Base-by-base conservation (phyloP, 2,329 filamentous ascomycete species). In the Xylaria sp. region DNA sequence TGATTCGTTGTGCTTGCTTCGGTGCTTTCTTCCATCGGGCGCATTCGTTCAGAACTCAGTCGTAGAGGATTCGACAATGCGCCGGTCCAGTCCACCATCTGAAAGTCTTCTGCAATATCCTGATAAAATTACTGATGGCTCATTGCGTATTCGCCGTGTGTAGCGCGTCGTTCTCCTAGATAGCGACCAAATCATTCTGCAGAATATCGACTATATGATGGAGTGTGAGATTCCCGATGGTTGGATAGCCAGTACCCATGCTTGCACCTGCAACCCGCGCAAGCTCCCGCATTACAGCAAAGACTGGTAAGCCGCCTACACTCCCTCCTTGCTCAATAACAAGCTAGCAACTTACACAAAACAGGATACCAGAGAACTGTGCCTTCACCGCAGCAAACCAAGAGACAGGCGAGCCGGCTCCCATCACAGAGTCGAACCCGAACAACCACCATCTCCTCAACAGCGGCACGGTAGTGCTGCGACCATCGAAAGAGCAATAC, bases 361-460 rank as follows among this genome's bases (percentile, higher is more conserved):
- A 65, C 56, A 75, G 73, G 76, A 66, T 78, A 20, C 76, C 76
- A 1, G 73, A 72, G 41, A 78, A 77, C 65, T 78, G 76, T 70
- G 74, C 72, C 68, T 77, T 75, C 72, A 78, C 75, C 23, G 75
- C 75, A 7, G 75, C 76, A 32, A 68, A 78, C 70, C 74, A 76
- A 57, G 66, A 65, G 50, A 77, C 75, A 12, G 76, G 75, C 57
- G 69, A 73, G 30, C 72, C 74, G 0, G 69, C 73, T 28, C 73
- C 70, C 57, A 76, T 77, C 67, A 75, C 73, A 10, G 68, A 72
- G 34, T 60, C 68, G 34, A 70, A 72, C 43, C 77, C 73, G 3
- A 70, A 70, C 34, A 78, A 77, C 70, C 76, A 79, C 71, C 78
- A 78, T 73, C 73, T 78, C 18, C 76, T 78, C n/a, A 79, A 78